These are phyloP conservation scores for Calonectria hongkongensis DNA, from an alignment of 2,329 filamentous ascomycete species.

Conservation along the genomic window DNA sequence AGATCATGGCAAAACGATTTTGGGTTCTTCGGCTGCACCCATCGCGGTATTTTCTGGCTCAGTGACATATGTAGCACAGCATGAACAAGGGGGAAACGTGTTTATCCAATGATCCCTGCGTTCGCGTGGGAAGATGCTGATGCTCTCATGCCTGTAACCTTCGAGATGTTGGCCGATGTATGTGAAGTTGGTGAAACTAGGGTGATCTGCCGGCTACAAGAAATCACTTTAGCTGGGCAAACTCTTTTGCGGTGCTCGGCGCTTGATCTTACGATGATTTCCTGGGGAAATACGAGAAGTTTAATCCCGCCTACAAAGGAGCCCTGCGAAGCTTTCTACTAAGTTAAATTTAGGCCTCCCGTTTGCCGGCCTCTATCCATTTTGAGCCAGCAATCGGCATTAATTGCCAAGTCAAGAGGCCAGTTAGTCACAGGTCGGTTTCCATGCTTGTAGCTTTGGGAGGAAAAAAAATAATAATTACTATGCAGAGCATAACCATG, in stretches of 20 bases:
- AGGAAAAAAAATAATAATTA: too few relatives aligned
- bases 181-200: not conserved
- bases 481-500: not conserved
- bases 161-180: not conserved
- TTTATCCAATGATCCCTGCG: not conserved
- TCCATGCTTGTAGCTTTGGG: not conserved
- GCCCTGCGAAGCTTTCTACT: slow-evolving; percentile 4
- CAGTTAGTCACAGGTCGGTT: not conserved
- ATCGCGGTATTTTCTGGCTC: slow-evolving; percentile 32
- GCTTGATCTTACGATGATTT: slow-evolving; percentile 30
- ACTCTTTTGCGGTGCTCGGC: not conserved
- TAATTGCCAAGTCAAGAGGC: not conserved
- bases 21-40: slow-evolving; percentile 17
- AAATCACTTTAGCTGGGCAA: slow-evolving; percentile 14
- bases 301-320: slow-evolving; percentile 7
- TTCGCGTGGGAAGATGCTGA: not conserved
- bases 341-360: not conserved
- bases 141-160: not conserved
- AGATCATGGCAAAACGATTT: slow-evolving; percentile 28
- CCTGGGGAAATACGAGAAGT: slow-evolving; percentile 39
- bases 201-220: slow-evolving; percentile 19
- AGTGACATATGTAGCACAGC: not conserved
- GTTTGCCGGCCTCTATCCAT: slow-evolving; percentile 1
- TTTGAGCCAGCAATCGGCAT: slow-evolving; percentile 1
- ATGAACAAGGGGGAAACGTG: not conserved